Evolutionary conservation across 2,329 filamentous ascomycete genomes (phyloP).

Genomic region (Claviceps sp.): DNA sequence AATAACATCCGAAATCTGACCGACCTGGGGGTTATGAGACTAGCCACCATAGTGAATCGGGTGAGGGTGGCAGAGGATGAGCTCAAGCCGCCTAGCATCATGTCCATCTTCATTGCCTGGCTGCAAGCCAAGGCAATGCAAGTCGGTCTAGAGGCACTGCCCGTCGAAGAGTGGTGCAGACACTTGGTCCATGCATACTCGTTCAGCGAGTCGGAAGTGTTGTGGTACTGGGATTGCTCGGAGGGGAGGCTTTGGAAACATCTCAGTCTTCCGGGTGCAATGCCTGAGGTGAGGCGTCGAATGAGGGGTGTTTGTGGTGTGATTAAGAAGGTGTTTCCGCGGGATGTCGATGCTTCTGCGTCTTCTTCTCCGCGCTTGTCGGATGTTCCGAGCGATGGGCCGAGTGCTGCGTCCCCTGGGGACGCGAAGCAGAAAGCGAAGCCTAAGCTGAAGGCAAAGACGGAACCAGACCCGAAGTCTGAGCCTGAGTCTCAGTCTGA

Average conservation of each 20-base stretch:
- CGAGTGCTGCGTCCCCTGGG: no score
- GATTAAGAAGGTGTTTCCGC: not conserved
- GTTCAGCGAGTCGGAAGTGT: not conserved
- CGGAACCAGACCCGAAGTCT: no score
- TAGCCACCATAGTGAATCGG: slow-evolving; percentile 12
- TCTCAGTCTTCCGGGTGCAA: not conserved
- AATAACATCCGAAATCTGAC: slow-evolving; percentile 9
- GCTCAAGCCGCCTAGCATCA: slow-evolving; percentile 9
- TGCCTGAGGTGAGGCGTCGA: not conserved
- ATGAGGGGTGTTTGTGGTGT: not conserved
- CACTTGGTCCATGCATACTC: not conserved
- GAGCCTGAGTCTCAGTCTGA: no score
- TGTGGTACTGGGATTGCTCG: not conserved
- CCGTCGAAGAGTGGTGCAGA: slow-evolving; percentile 2
- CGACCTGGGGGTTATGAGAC: slow-evolving; percentile 14
- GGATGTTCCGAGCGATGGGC: not conserved
- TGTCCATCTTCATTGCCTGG: slow-evolving; percentile 16
- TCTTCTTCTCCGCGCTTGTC: not conserved
- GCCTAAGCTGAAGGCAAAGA: not conserved
- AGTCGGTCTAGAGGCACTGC: not conserved
- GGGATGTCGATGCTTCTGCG: not conserved
- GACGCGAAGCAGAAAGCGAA: no score
- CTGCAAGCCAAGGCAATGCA: slow-evolving; percentile 11
- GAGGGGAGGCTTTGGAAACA: not conserved
- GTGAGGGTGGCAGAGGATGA: slow-evolving; percentile 4